Percentiles rank a stretch among this genome's conserved stretches.
Evolutionary conservation across 768 basidiomycete genomes (phyloP).

Genomic region (Pleurotus platypus): DNA sequence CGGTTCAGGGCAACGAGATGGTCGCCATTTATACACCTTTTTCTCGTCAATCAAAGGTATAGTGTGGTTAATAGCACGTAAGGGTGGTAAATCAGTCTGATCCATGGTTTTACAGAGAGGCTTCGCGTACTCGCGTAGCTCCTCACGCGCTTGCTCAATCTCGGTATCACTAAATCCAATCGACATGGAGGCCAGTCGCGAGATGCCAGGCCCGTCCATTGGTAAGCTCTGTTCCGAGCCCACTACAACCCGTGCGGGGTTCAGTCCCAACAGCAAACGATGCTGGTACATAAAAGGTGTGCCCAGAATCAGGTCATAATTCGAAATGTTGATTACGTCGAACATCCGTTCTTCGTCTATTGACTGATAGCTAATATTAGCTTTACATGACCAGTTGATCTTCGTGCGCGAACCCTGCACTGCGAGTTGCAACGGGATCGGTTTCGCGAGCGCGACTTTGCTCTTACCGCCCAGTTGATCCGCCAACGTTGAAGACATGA

Average conservation of each 20-base stretch:
- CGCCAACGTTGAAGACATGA: constrained; percentile 31
- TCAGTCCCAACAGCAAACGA: constrained; percentile 20
- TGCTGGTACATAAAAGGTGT: constrained; percentile 35
- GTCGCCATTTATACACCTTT: constrained; percentile 27
- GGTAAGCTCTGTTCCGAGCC: constrained; percentile 16
- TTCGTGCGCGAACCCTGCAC: constrained; percentile 36
- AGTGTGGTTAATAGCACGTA: constrained; percentile 35
- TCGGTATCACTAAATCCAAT: too few relatives aligned
- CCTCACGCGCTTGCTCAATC: background rate
- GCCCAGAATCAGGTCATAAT: constrained; percentile 38
- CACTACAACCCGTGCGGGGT: constrained; percentile 20
- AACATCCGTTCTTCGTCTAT: constrained; percentile 26
- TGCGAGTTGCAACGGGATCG: constrained; percentile 33
- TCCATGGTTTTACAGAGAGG: constrained; percentile 20
- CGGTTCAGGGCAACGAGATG: constrained; percentile 34
- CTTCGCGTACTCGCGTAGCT: constrained; percentile 19
- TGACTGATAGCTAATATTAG: constrained; percentile 27
- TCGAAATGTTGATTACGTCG: constrained; percentile 33
- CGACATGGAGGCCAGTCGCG: too few relatives aligned
- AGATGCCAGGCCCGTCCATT: constrained; percentile 12
- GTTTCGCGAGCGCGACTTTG: constrained; percentile 20
- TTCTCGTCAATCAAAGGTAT: constrained; percentile 36
- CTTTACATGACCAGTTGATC: constrained; percentile 25
- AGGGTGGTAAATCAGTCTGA: constrained; percentile 31
- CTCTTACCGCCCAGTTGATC: constrained; percentile 29